Evolutionary conservation across 208 protist species (phyloP).

Genomic region (Acanthamoeba polyphaga): DNA sequence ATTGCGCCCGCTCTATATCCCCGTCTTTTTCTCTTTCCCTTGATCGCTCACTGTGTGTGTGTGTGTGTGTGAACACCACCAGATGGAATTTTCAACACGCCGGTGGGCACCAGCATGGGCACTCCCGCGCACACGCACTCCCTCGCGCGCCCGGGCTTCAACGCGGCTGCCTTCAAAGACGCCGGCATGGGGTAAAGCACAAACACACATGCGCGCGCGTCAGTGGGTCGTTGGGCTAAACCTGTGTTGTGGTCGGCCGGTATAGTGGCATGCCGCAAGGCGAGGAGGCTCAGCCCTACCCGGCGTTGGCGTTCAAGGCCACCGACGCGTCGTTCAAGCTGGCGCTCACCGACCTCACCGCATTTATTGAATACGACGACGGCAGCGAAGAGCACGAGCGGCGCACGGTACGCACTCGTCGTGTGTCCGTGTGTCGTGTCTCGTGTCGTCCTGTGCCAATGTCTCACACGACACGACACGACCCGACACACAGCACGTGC

Average conservation of each 20-base stretch:
- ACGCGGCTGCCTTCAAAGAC: background rate
- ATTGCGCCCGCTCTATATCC: background rate
- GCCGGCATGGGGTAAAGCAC: background rate
- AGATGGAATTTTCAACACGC: conserved; percentile 36
- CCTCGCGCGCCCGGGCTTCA: background rate
- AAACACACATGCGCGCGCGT: background rate
- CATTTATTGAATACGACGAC: conserved; percentile 5
- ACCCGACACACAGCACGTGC: background rate
- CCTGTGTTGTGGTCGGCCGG: too few species aligned
- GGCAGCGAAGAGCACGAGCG: background rate
- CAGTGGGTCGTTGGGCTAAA: too few species aligned
- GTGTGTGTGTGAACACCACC: too few species aligned
- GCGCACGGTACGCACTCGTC: background rate
- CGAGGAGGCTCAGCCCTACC: background rate
- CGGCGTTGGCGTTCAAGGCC: background rate
- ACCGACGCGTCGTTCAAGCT: background rate
- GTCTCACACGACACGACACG: background rate
- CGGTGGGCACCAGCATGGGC: background rate
- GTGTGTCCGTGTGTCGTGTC: too few species aligned
- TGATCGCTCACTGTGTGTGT: background rate
- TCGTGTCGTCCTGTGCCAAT: too few species aligned
- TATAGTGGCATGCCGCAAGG: background rate
- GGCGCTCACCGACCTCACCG: background rate
- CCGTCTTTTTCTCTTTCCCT: background rate
- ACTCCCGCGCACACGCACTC: background rate